These are phyloP conservation scores for Sorghum bicolor DNA, from an alignment of 176 grass and related monocot species.

Conservation along the genomic window DNA sequence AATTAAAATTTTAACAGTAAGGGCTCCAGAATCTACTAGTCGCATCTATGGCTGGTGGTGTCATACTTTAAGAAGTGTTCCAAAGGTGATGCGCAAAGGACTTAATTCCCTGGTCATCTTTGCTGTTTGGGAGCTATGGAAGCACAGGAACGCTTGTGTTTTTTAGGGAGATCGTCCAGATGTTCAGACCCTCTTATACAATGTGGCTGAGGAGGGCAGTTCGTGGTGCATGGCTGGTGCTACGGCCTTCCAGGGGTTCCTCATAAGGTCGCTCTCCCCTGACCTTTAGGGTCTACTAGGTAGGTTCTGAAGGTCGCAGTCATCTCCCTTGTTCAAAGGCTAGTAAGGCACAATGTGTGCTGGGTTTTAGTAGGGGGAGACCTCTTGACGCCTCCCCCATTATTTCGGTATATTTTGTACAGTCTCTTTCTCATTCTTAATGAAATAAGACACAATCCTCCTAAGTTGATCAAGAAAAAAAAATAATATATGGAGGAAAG, in stretches of 20 bases:
- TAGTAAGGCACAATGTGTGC: not conserved
- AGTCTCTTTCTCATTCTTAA: too few species aligned
- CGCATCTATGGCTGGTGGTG: not conserved
- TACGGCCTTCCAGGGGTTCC: not conserved
- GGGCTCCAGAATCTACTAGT: not conserved
- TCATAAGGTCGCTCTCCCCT: not conserved
- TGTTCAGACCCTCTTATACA: not conserved
- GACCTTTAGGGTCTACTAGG: not conserved
- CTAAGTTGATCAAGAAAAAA: too few species aligned
- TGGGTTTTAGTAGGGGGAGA: not conserved
- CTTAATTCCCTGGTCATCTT: not conserved
- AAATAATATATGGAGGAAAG: not conserved
- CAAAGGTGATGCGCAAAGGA: not conserved
- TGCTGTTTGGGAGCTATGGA: not conserved
- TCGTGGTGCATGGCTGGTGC: not conserved
- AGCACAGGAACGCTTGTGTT: not conserved
- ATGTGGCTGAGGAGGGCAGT: not conserved
- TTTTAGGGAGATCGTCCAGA: not conserved
- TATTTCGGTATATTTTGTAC: too few species aligned
- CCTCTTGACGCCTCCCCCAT: not conserved
- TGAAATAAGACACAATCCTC: too few species aligned
- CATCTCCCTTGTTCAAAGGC: not conserved
- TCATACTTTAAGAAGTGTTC: not conserved
- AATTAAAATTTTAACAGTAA: not conserved
- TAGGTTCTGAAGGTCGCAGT: not conserved